Evolutionary conservation across 768 basidiomycete genomes (phyloP), one percentile per base, ranked within the genome.

Genomic region (Leccinum fibrillosum): DNA sequence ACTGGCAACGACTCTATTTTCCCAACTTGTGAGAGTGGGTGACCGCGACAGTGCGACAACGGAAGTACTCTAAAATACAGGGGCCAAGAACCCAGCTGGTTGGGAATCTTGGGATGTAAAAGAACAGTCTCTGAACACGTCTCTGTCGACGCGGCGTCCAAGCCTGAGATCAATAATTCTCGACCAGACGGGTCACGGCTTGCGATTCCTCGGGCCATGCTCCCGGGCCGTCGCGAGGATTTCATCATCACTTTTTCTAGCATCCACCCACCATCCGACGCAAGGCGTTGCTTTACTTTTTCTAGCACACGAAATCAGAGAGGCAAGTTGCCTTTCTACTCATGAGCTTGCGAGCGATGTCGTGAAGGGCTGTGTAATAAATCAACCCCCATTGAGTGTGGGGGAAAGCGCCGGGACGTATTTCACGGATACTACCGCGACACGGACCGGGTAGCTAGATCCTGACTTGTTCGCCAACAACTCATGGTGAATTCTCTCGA

Each of bases 131-230:
- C 32, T 32, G 32, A 11, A 32, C 2, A 32, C 11, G 26, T 28
- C 37, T 39, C 37, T 39, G 8, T n/a, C 37, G 8, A 39, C 7
- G 17, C 8, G 28, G n/a, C 3, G n/a, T 39, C n/a, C n/a, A 39
- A 39, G n/a, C 23, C 23, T 23, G 23, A n/a, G 9, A 42, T 66
- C 52, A 69, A 53, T 69, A 69, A 35, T 32, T 62, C 58, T 76
- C 71, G 11, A 75, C 66, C 15, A 77, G 66, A 34, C 75, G 71
- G 21, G 61, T 61, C 56, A 72, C 30, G 0, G 54, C 61, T 8
- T 58, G 56, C 15, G 48, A 28, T 45, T 73, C 72, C 26, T 23
- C 23, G 23, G 23, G 23, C 12, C 53, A 17, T 35, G 71, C 64
- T n/a, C 64, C 65, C 4, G 23, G 23, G 23, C 23, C 23, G 3